Conservation (phyloP, 2,329 filamentous ascomycete genomes). For the Sporothrix brasiliensis region DNA sequence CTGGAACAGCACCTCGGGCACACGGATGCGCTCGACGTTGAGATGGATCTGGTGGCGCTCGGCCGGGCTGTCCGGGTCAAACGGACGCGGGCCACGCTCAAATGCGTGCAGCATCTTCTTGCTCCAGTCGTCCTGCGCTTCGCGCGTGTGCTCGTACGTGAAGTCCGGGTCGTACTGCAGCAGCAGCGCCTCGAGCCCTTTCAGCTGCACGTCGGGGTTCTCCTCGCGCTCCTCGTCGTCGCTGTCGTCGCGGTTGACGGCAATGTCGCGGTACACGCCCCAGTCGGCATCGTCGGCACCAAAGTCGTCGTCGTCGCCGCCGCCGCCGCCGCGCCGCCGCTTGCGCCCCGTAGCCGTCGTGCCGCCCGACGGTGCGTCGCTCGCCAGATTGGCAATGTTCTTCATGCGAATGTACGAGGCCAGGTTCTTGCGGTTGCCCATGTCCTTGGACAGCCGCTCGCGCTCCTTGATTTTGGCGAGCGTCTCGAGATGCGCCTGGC, state of each 20-base stretch:
- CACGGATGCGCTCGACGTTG: constrained; percentile 93
- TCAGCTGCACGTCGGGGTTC: constrained; percentile 74
- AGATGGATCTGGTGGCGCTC: constrained; percentile 88
- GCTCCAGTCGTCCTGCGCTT: constrained; percentile 93
- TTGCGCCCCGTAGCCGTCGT: constrained; percentile 41
- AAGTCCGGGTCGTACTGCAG: constrained; percentile 86
- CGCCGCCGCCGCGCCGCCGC: constrained; percentile 56
- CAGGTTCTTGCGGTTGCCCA: constrained; percentile 94
- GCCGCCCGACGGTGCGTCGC: constrained; percentile 68
- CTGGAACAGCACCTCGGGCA: constrained; percentile 91
- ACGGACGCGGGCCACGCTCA: constrained; percentile 81
- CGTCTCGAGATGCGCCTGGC: constrained; percentile 68
- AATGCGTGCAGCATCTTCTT: constrained; percentile 91
- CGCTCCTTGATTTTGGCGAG: constrained; percentile 89
- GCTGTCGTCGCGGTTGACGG: constrained; percentile 68
- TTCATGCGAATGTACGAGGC: constrained; percentile 99
- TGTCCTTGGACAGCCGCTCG: constrained; percentile 87
- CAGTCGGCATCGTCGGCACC: constrained; percentile 97
- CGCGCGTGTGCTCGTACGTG: constrained; percentile 87
- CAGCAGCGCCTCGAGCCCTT: constrained; percentile 78
- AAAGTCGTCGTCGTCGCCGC: constrained; percentile 93
- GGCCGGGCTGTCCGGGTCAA: constrained; percentile 75
- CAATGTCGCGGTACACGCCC: constrained; percentile 91
- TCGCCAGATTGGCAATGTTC: constrained; percentile 91
- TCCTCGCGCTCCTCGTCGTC: constrained; percentile 94